Percentiles rank a stretch among this genome's conserved stretches.
Conservation (phyloP, 345 rosid genomes). For the Lumnitzera littorea region DNA sequence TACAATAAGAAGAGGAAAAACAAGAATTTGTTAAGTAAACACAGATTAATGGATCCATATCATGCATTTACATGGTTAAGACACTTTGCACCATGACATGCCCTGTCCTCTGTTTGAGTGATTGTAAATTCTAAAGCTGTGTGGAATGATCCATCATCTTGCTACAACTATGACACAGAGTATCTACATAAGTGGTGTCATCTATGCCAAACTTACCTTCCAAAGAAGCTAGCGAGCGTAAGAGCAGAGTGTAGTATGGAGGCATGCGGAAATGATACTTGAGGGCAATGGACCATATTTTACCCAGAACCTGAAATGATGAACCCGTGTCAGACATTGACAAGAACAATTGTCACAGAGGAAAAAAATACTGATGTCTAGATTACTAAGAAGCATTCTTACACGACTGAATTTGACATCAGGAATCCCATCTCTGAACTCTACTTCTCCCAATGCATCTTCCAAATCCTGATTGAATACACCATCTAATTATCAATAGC, state of each 20-base stretch:
- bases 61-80: too few species aligned
- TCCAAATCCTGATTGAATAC: conserved; percentile 70
- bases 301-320: conserved; percentile 65
- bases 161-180: neutral
- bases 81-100: too few species aligned
- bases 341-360: too few species aligned
- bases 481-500: neutral
- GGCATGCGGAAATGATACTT: conserved; percentile 95
- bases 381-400: conserved; percentile 18
- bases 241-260: conserved; percentile 86
- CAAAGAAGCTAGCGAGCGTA: conserved; percentile 91
- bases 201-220: conserved; percentile 50
- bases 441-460: conserved; percentile 72
- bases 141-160: too few species aligned
- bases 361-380: too few species aligned
- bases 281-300: conserved; percentile 78
- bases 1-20: too few species aligned
- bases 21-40: too few species aligned
- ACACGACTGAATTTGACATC: conserved; percentile 93
- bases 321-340: conserved; percentile 4
- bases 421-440: conserved; percentile 77
- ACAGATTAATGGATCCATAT: too few species aligned
- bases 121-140: too few species aligned
- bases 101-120: too few species aligned
- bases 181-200: neutral